Base-by-base conservation (phyloP, 176 grass and related monocot genomes). In the Secale cereale region DNA sequence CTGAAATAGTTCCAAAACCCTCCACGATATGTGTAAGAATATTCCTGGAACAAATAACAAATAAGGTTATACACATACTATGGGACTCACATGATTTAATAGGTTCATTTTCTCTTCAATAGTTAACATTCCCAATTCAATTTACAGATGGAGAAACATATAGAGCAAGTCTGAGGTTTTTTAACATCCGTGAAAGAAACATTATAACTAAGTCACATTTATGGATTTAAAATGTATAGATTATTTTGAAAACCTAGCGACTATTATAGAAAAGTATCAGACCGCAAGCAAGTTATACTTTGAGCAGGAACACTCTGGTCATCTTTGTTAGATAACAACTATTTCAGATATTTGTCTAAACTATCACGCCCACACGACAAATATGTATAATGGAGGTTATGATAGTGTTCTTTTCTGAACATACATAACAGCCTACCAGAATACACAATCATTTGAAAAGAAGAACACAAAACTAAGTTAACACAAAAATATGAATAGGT, bases 1-100 rank as follows among this genome's bases (percentile, higher is more conserved):
- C 96, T 95, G 75, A 98, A 98, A 84, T 98, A 98, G 77, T 98
- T 98, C 93, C 93, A 98, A 86, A 98, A 98, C 1, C 91, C 93
- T 41, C 96, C 96, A 76, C 91, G 89, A 85, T 83, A 98, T 78
- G 91, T 94, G 77, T 77, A 92, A 85, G 86, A 93, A 65, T 87
- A 88, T 78, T 95, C 89, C 96, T 98, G 87, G 65, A 30, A 82
- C 13, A 90, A 14, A 82, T 39, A 30, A 3, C 85, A 79, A 48
- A 36, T 60, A 81, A 37, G 19, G 56, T 83, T 70, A 90, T 30
- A 67, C 22, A 46, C n/a, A 69, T 79, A 65, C 19, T 36, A 85
- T 10, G 6, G 61, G 23, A 68, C 3, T 67, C 15, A 48, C 26
- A 81, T 77, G n/a, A 52, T 81, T 85, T 37, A 81, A 50, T 66